Conservation (phyloP, 2,329 filamentous ascomycete species). For the Diaporthe ilicicola region DNA sequence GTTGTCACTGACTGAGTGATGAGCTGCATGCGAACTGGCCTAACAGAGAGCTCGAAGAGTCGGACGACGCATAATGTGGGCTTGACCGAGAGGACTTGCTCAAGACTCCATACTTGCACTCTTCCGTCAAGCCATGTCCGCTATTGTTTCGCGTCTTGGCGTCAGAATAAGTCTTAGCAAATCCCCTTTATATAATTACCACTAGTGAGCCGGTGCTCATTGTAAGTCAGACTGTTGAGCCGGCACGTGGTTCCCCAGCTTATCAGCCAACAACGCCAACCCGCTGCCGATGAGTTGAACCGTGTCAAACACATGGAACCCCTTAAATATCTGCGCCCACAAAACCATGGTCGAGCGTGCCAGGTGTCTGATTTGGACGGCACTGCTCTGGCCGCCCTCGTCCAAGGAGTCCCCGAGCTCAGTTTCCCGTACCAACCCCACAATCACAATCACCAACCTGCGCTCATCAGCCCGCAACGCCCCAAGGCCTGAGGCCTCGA, state of each 20-base stretch:
- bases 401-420: not conserved
- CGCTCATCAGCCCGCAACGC: not conserved
- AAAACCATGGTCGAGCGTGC: not conserved
- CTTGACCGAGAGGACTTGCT: too few relatives aligned
- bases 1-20: too few relatives aligned
- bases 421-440: not conserved
- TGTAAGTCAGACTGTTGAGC: not conserved
- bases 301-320: not conserved
- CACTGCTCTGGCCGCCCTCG: not conserved
- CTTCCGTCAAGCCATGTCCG: too few relatives aligned
- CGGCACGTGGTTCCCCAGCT: not conserved
- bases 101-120: too few relatives aligned
- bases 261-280: not conserved
- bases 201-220: not conserved
- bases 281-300: not conserved
- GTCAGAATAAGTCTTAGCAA: too few relatives aligned
- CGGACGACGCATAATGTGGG: too few relatives aligned
- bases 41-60: too few relatives aligned
- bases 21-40: too few relatives aligned
- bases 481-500: not conserved
- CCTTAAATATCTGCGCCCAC: constrained; percentile 1
- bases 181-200: too few relatives aligned
- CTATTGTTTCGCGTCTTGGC: too few relatives aligned
- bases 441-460: not conserved
- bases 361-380: not conserved